Conservation (phyloP, 2,329 filamentous ascomycete species). For the Colletotrichum australisinense region DNA sequence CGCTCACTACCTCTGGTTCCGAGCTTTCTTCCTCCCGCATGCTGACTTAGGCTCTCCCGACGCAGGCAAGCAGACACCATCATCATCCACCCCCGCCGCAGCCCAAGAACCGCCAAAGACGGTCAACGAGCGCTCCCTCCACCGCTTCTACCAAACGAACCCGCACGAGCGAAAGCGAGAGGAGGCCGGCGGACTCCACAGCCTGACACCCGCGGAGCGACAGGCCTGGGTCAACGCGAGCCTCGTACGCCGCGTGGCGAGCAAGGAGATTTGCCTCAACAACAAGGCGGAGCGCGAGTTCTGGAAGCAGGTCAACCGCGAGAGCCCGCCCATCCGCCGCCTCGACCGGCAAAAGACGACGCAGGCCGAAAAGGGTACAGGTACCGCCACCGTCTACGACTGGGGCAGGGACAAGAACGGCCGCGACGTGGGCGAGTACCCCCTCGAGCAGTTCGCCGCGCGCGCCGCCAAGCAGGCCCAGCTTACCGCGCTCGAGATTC, state of each 20-base stretch:
- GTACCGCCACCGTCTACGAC: conserved; percentile 43
- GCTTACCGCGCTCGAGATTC: conserved; percentile 55
- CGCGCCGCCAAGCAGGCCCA: conserved; percentile 54
- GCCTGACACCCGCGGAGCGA: conserved; percentile 59
- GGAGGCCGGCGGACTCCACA: conserved; percentile 55
- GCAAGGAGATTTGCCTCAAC: conserved; percentile 48
- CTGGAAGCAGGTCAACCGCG: conserved; percentile 67
- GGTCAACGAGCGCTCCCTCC: conserved; percentile 58
- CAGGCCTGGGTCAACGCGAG: conserved; percentile 60
- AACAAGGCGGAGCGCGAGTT: conserved; percentile 66
- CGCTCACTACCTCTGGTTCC: not conserved
- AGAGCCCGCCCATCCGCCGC: conserved; percentile 60
- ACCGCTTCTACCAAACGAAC: conserved; percentile 62
- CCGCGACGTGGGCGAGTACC: conserved; percentile 60
- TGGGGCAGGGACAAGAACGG: conserved; percentile 66
- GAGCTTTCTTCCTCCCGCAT: conserved; percentile 19
- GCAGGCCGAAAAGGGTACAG: conserved; percentile 20
- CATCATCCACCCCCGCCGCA: not conserved
- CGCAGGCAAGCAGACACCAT: conserved; percentile 43
- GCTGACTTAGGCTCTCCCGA: not conserved
- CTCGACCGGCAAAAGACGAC: conserved; percentile 41
- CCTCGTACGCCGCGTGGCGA: conserved; percentile 55
- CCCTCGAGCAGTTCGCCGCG: conserved; percentile 56
- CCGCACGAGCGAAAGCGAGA: conserved; percentile 59
- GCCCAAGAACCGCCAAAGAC: conserved; percentile 52